Evolutionary conservation across 495 filamentous ascomycete genomes (phyloP), one percentile per base, ranked within the genome.

Genomic region (Podospora comata): DNA sequence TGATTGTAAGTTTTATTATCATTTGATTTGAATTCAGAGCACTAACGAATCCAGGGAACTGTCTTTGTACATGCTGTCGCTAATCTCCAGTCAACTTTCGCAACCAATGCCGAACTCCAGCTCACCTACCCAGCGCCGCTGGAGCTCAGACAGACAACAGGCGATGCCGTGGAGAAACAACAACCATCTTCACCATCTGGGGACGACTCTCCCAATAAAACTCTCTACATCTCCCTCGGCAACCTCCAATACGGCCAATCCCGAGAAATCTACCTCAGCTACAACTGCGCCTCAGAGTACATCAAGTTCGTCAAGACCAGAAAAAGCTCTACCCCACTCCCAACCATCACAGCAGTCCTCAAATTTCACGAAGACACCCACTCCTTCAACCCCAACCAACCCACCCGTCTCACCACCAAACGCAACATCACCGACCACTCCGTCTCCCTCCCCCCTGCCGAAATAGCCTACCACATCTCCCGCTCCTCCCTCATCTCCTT

Each of bases 221-320:
- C 71, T 23, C 68, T 83, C 6, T 77, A 67, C 30, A 75, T 84
- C 63, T 30, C 65, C 9, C 74, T 84, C 30, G 73, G 73, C 54
- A 81, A 77, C 68, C 60, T 84, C 19, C 80, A 83, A 69, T 84
- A 83, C 64, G 81, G 80, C 66, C 82, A 84, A 53, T 80, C 81
- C 3, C 73, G 81, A 11, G 82, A 83, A 67, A 77, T 84, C 62
- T 81, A 76, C 65, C 75, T 83, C 30, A 60, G 66, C 39, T 72
- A 72, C 63, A 60, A 55, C 19, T 48, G 34, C 20, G 0, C 9
- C 5, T 11, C 39, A 11, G 18, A 9, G 19, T 3, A 65, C 6
- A n/a, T 27, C 1, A 18, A 65, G 2, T 23, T 70, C 15, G 5
- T 67, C 16, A 19, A n/a, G 2, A 15, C 70, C 34, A 61, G 39